Conservation (phyloP, 2,329 filamentous ascomycete species). For the Colletotrichum filicis region DNA sequence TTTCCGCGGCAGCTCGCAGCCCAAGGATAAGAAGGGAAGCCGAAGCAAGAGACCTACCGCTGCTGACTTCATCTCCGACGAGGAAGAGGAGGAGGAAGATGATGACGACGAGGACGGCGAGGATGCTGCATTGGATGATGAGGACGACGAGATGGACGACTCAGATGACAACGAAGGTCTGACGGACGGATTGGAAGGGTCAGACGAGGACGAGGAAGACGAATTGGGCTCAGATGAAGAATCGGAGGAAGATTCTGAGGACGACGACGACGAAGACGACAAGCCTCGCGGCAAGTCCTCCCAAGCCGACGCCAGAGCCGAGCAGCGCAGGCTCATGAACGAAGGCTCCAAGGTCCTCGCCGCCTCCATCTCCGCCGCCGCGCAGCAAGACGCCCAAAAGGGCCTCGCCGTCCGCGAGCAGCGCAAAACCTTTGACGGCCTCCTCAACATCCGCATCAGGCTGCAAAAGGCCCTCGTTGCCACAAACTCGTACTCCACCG, state of each 20-base stretch:
- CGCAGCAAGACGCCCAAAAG: conserved; percentile 83
- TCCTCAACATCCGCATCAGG: conserved; percentile 91
- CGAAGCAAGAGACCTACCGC: conserved; percentile 57
- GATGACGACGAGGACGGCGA: conserved; percentile 48
- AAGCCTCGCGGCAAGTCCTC: conserved; percentile 21
- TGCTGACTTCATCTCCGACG: conserved; percentile 67
- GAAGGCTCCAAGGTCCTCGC: conserved; percentile 75
- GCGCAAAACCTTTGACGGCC: conserved; percentile 84
- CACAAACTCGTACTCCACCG: conserved; percentile 75
- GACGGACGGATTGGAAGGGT: conserved; percentile 38
- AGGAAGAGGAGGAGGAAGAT: conserved; percentile 52
- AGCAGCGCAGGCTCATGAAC: conserved; percentile 75
- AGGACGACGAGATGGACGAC: conserved; percentile 47
- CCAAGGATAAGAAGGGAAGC: conserved; percentile 45
- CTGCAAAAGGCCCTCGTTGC: conserved; percentile 91
- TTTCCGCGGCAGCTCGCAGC: conserved; percentile 69
- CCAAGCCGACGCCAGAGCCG: conserved; percentile 55
- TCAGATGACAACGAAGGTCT: conserved; percentile 42
- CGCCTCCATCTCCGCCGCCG: conserved; percentile 70
- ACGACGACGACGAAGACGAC: conserved; percentile 32
- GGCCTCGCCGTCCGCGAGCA: conserved; percentile 88
- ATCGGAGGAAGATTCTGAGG: conserved; percentile 46
- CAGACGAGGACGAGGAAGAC: conserved; percentile 46
- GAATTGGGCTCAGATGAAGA: conserved; percentile 46
- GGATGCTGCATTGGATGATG: conserved; percentile 44